These are phyloP conservation scores for Acanthamoeba castellanii DNA, from an alignment of 208 protist species.

Conservation along the genomic window DNA sequence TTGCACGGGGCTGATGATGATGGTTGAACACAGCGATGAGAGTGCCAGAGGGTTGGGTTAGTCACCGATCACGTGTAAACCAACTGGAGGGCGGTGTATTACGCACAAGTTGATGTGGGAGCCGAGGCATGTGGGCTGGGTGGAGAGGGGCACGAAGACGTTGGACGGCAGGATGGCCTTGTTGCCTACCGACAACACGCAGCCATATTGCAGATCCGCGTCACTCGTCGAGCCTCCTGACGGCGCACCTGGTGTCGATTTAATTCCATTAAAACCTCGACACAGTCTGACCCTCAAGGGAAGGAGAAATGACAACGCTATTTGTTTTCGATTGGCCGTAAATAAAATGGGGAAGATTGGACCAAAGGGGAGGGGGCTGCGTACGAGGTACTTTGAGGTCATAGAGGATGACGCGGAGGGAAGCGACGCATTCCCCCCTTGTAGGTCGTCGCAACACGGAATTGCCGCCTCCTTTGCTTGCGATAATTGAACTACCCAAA, in stretches of 20 bases:
- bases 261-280: neutral
- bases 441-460: constrained; percentile 11
- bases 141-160: constrained; percentile 13
- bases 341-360: constrained; percentile 1
- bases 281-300: too few species aligned
- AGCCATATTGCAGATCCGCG: constrained; percentile 16
- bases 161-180: constrained; percentile 32
- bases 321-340: neutral
- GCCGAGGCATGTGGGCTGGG: constrained; percentile 56
- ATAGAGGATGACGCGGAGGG: constrained; percentile 64
- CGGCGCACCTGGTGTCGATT: neutral
- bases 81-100: neutral
- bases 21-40: neutral
- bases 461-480: constrained; percentile 57
- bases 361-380: too few species aligned
- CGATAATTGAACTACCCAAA: constrained; percentile 36
- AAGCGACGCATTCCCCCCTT: constrained; percentile 22
- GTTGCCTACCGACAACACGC: constrained; percentile 22
- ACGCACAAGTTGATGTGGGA: constrained; percentile 72
- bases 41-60: neutral
- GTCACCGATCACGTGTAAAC: neutral
- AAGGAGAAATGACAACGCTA: neutral
- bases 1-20: constrained; percentile 48
- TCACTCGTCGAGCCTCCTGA: neutral
- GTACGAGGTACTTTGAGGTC: constrained; percentile 10